Base-by-base conservation (phyloP, 106 monocot genomes). In the Dendrobium officinale region DNA sequence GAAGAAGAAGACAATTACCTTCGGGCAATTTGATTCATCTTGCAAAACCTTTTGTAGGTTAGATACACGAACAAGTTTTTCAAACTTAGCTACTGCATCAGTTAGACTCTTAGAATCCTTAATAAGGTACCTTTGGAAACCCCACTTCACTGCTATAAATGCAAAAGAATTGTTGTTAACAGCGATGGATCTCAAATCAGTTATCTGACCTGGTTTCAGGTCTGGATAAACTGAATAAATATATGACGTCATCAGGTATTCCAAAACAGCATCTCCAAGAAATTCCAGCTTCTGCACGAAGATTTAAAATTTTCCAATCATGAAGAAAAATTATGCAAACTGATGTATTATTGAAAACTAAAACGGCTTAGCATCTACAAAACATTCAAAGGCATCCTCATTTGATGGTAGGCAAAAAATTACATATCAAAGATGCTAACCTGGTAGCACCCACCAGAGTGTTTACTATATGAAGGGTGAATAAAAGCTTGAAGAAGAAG, bases 201-300 rank as follows among this genome's bases (percentile, higher is more conserved):
- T 91, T 78, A 99, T 81, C 74, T 93, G 95, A 54, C 99, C 99
- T 81, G 99, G 99, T 77, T 93, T 99, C 29, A 99, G 79, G 43
- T 90, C 86, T 47, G 99, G 99, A 83, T 91, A 99, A 81, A 48
- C 83, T 40, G 99, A 93, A 86, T 89, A 99, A 22, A 99, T 59
- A 33, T 95, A 99, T n/a, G 99, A 95, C 1, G 92, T 93, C 77
- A 99, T 91, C 90, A 99, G 81, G 83, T 95, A 99, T 18, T 99
- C 99, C 83, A 99, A 85, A 33, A 99, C 93, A 79, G 99, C 95
- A 90, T 99, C 99, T 27, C 99, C 99, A 83, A 99, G 90, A 85
- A 93, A 99, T 87, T 99, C 99, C 83, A 99, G 73, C 58, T 88
- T 91, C 99, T 99, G 98, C 22, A 82, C 40, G 13, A 79, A 75